A percentile compares a stretch with the other conserved stretches of the same genome.
Evolutionary conservation across 768 basidiomycete species (phyloP).

Genomic region (Rhodotorula babjevae): DNA sequence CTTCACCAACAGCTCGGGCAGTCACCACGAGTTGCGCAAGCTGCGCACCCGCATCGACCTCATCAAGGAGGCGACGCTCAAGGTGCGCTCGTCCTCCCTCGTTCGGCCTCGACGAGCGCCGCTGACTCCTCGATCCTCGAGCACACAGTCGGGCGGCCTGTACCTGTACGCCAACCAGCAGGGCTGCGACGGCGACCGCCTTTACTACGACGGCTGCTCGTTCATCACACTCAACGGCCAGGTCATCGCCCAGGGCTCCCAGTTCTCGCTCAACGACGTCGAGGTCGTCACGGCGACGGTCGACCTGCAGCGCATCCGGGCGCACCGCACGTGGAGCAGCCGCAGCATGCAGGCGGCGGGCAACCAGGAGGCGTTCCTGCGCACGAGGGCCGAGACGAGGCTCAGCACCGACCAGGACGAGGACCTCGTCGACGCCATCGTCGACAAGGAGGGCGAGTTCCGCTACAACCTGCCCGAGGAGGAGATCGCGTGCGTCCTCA

Average conservation of each 20-base stretch:
- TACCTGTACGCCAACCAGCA: slow-evolving; percentile 99
- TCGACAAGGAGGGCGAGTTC: slow-evolving; percentile 49
- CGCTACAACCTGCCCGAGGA: slow-evolving; percentile 83
- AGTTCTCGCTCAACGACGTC: slow-evolving; percentile 91
- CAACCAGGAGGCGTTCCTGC: slow-evolving; percentile 63
- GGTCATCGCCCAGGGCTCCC: slow-evolving; percentile 88
- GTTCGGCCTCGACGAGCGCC: too few species aligned
- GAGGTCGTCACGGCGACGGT: slow-evolving; percentile 94
- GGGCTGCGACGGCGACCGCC: slow-evolving; percentile 94
- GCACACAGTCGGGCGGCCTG: slow-evolving; percentile 76
- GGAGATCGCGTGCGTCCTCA: slow-evolving; percentile 78
- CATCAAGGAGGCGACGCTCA: slow-evolving; percentile 92
- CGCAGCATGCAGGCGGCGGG: slow-evolving; percentile 83
- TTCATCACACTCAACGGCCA: slow-evolving; percentile 93
- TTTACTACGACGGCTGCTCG: slow-evolving; percentile 96
- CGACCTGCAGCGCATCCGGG: slow-evolving; percentile 92
- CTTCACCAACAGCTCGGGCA: slow-evolving; percentile 96
- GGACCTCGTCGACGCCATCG: slow-evolving; percentile 54
- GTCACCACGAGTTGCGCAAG: slow-evolving; percentile 98
- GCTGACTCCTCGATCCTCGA: too few species aligned
- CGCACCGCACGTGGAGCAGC: slow-evolving; percentile 71
- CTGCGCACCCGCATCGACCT: slow-evolving; percentile 83
- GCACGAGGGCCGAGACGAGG: slow-evolving; percentile 70
- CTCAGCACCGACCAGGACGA: slow-evolving; percentile 55
- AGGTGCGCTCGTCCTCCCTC: slow-evolving; percentile 54